Base-by-base conservation (phyloP, 257 asterid species). In the Ajuga chamaepitys region DNA sequence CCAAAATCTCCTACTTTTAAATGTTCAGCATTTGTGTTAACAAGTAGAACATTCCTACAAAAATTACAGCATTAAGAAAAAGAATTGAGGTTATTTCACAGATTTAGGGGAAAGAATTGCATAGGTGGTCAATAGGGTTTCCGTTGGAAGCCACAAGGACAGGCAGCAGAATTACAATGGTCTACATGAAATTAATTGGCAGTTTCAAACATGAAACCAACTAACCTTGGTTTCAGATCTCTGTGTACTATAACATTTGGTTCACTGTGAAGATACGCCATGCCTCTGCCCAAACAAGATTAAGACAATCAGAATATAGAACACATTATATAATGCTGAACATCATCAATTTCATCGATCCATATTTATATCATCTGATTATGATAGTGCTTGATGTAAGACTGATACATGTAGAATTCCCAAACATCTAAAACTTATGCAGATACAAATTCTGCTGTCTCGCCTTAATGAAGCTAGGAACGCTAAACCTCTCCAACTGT, bases 1-100 rank as follows among this genome's bases (percentile, higher is more conserved):
- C 99, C 98, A 66, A 94, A 94, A 77, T 94, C 99, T 45, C 99
- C 99, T 37, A 94, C 99, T 83, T 94, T 94, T 55, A 94, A 71
- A 81, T 90, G 99, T 80, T 94, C 98, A 2, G 99, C 99, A 81
- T 75, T 86, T 34, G 95, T 28, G 73, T 90, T 94, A 66, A 94
- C 96, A 21, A 90, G 95, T 66, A 94, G 91, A 81, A 94, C 98
- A 66, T 94, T 94, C 91, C 99, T 94, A 88, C 32, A 74, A 51
- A 75, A 18, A 68, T n/a, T 45, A 70, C 53, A 14, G 56, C 34
- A 53, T 53, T 18, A 17, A 73, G 60, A 24, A 54, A 73, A 75
- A n/a, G 58, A 26, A 12, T 52, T 70, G 47, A 6, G 25, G 16
- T 48, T 59, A 58, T 48, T 22, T 54, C 25, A 72, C 9, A 66